Base-by-base conservation (phyloP, 1,284 basidiomycete genomes). In the Irpex sp. region DNA sequence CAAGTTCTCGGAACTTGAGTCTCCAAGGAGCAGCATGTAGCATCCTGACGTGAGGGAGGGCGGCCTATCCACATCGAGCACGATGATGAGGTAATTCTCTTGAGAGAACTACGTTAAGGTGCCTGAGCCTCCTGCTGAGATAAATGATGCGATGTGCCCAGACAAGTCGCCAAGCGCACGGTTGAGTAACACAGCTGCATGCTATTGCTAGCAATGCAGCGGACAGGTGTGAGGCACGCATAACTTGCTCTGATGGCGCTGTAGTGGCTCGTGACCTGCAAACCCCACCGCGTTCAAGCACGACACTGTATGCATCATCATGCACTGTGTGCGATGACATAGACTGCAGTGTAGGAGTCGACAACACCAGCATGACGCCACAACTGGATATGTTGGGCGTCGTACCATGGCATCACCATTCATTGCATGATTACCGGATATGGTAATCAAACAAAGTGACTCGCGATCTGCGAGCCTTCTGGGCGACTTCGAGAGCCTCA, bases 391-490 rank as follows among this genome's bases (percentile, higher is more conserved):
- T 44, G 40, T 44, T 44, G 40, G 40, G 8, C 49, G n/a, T 17
- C 49, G 17, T 9, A 21, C 49, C 49, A 51, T 51, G 49, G 49
- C 49, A 51, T 36, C 34, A 61, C 37, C 49, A 26, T 21, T 11
- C 49, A 26, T 21, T 11, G 36, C 44, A 57, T 57, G 52, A 60
- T 60, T 63, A 51, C 62, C 62, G 17, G 19, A 63, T 57, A 38
- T 40, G 62, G 62, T 40, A 63, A 58, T 63, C 58, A 38, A 48
- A 57, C 54, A n/a, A 44, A 51, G 34, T 61, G 60, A 61, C 63
- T 62, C 57, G 60, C 21, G 17, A 56, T 36, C 54, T 7, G 17
- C 21, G 6, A 17, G 51, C 54, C 21, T 37, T 48, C 17, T 9
- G 55, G 15, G 36, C 19, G 44, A 60, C 44, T 26, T 55, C 40